Conservation (phyloP, 345 rosid genomes). For the Hypericum androsaemum region DNA sequence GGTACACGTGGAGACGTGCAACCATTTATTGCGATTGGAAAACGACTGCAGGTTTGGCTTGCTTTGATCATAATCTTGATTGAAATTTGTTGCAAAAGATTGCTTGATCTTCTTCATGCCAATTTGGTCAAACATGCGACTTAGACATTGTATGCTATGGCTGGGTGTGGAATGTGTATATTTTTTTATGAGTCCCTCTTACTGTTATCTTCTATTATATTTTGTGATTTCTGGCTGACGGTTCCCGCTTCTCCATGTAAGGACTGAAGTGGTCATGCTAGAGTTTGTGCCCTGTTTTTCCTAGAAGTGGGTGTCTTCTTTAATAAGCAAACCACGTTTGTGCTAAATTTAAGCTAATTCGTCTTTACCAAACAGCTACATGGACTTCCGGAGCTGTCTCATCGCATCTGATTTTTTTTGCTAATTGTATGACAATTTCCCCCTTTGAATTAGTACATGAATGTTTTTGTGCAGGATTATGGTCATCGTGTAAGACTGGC, state of each 20-base stretch:
- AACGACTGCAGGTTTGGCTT: constrained; percentile 55
- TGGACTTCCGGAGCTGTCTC: not conserved
- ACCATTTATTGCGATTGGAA: constrained; percentile 81
- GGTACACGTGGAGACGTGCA: constrained; percentile 87
- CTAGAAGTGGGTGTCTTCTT: not conserved
- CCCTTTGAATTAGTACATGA: constrained; percentile 3
- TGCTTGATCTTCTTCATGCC: too few species aligned
- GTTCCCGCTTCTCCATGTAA: too few species aligned
- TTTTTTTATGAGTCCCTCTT: not conserved
- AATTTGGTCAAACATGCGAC: not conserved
- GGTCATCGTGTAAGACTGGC: constrained; percentile 99
- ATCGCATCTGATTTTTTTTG: not conserved
- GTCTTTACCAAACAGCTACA: too few species aligned
- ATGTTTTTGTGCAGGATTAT: constrained; percentile 62
- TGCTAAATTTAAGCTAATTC: too few species aligned
- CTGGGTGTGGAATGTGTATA: not conserved
- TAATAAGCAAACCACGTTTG: not conserved
- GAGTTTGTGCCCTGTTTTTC: not conserved
- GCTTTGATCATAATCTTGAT: not conserved
- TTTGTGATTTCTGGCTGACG: too few species aligned
- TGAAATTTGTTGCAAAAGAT: not conserved
- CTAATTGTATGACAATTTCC: not conserved
- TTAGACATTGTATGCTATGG: not conserved
- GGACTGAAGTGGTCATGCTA: too few species aligned
- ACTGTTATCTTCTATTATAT: not conserved